A percentile compares a stretch with the other conserved stretches of the same genome.
Evolutionary conservation across 805 yeast species (phyloP).

Genomic region (Ogataea paradorogensis): DNA sequence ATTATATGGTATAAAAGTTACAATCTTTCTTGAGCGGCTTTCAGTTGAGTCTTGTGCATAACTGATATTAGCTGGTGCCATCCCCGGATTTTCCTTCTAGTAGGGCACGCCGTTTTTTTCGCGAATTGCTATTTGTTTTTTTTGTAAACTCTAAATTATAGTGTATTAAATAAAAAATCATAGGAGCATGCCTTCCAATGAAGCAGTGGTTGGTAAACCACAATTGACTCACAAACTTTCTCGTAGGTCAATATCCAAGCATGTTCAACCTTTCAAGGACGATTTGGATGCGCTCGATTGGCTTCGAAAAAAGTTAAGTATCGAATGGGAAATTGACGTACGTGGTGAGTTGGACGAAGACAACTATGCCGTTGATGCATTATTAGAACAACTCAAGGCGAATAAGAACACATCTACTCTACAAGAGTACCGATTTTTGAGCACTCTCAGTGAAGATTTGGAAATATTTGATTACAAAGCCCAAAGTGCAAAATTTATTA

Average conservation of each 20-base stretch:
- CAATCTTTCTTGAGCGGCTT: no score
- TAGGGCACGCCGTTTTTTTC: neutral
- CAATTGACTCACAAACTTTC: conserved; percentile 25
- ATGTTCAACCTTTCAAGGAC: conserved; percentile 17
- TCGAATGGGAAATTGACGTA: conserved; percentile 31
- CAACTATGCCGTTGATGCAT: conserved; percentile 14
- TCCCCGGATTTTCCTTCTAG: no score
- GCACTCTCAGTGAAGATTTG: conserved; percentile 17
- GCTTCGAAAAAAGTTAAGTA: conserved; percentile 21
- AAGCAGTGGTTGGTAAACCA: conserved; percentile 11
- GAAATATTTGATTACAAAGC: conserved; percentile 11
- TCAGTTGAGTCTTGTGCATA: no score
- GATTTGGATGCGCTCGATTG: conserved; percentile 7
- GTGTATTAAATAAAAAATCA: neutral
- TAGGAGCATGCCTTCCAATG: conserved; percentile 2
- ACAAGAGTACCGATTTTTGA: conserved; percentile 25
- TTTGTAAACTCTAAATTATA: neutral
- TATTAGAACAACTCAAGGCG: conserved; percentile 9
- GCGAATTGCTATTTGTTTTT: conserved; percentile 1
- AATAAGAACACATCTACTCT: conserved; percentile 13
- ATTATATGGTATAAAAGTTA: no score
- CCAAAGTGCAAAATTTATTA: conserved; percentile 23
- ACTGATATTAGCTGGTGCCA: no score
- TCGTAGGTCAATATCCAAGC: conserved; percentile 31
- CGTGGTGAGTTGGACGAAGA: conserved; percentile 19